Evolutionary conservation across 1,284 basidiomycete species (phyloP), one percentile per base, ranked within the genome.

Genomic region (Microbotryomycetes sp.): DNA sequence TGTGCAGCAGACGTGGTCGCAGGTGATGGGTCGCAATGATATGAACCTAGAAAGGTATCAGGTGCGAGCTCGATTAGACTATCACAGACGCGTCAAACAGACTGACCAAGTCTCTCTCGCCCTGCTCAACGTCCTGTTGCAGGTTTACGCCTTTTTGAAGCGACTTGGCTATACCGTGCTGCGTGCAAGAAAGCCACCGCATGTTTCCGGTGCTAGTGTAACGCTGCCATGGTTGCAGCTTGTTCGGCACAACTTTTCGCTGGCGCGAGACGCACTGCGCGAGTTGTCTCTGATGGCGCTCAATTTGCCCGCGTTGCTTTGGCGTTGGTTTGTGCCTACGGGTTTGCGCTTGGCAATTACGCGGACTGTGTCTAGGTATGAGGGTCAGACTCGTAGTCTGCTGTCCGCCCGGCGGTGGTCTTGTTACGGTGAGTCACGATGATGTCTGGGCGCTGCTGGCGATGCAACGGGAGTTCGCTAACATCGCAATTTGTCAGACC

Each of bases 111-210:
- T 60, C 55, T 49, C 26, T 19, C 42, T 48, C 30, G 16, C 6
- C n/a, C 22, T 16, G 14, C 22, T 46, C 26, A 3, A 32, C 4
- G 23, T 49, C 47, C n/a, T 22, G 56, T 28, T 42, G n/a, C 55
- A 94, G 92, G 88, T 94, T 19, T 97, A 89, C 72, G 84, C 93
- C 0, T 93, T 94, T 74, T 80, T 97, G 26, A 91, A 88, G 72
- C 84, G 94, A 12, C 79, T 97, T 28, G 94, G 94, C 12, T 98
- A 96, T 76, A 83, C 86, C 3, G 84, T 97, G 6, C 89, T 85
- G 52, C 82, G 93, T 23, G 36, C 36, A 79, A 87, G 1, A 48
- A 55, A 9, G 16, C 19, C 22, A 47, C 49, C 25, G 19, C 23
- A 25, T 31, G 42, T 59, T 54, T 46, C 45, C 30, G 25, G 25